Base-by-base conservation (phyloP, 2,329 filamentous ascomycete genomes). In the Aspergillus bombycis region DNA sequence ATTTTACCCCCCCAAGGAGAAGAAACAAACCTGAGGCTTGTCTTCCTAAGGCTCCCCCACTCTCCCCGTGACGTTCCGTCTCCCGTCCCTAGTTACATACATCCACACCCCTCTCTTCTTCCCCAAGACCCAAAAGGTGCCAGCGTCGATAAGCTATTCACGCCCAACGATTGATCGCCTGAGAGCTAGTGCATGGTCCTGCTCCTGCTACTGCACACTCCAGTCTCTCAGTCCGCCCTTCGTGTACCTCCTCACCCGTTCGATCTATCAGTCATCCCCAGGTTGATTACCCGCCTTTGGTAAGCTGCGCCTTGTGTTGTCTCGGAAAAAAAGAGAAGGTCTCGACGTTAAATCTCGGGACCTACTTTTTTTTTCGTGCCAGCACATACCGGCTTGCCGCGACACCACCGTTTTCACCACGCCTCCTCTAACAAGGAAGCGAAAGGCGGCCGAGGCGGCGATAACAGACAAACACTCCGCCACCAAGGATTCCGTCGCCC, bases 341-440 rank as follows among this genome's bases (percentile, higher is more conserved):
- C 66, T 71, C 68, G 65, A 68, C 61, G 38, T 62, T 52, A 53
- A 64, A 69, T 30, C 16, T 52, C 46, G 46, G 14, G 68, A 53
- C 66, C 64, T 58, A 56, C 58, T 65, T 71, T 65, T 69, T 67
- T 69, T 65, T 62, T 36, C 61, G 65, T 50, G 56, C 66, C 70
- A 70, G 62, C 69, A 68, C 70, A 68, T 67, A 64, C 50, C 59
- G 57, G 57, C 64, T 69, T 65, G 56, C 66, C 66, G 62, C 58
- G 57, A 46, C 52, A 53, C 41, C 34, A 58, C 43, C 57, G 26
- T 59, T 45, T 77, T 76, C 83, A 85, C 78, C 76, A 85, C 84
- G 84, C 80, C 83, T 81, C 81, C 83, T 72, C 77, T 75, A 74
- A 78, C 78, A 62, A 83, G 78, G 71, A 85, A 85, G 75, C 79